phyloP scores from a whole-genome alignment of 176 grass and related monocot genomes.

The Melocanna baccifera region DNA sequence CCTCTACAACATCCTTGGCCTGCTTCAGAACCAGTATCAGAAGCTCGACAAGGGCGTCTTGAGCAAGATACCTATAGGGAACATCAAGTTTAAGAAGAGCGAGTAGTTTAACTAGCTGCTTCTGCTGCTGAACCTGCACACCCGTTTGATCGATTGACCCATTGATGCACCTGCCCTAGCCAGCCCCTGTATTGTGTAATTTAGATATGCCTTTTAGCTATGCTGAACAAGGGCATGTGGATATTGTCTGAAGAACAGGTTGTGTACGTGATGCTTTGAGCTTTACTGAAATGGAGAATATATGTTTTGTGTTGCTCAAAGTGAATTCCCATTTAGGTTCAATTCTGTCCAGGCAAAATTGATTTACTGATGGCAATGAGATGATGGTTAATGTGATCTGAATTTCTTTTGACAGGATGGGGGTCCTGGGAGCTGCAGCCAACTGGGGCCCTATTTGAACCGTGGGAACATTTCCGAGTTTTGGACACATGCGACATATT shows the following conservation, averaged over 20 bases:
- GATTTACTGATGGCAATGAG: not conserved
- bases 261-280: not conserved
- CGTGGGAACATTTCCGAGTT: no score
- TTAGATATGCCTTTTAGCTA: not conserved
- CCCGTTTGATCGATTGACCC: no score
- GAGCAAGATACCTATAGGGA: constrained; percentile 68
- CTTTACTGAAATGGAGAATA: not conserved
- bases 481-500: no score
- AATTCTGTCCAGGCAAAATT: not conserved
- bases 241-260: not conserved
- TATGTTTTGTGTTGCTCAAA: not conserved
- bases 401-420: not conserved
- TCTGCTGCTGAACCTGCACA: not conserved
- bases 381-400: not conserved
- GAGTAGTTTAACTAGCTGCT: constrained; percentile 34
- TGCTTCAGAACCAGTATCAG: constrained; percentile 58
- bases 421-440: not conserved
- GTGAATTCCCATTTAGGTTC: not conserved
- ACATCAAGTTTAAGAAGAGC: constrained; percentile 59
- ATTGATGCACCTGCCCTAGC: no score
- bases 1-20: constrained; percentile 51
- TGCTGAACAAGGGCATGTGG: not conserved
- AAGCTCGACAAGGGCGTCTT: constrained; percentile 58
- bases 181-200: not conserved
- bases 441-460: no score